Conservation (phyloP, 805 yeast genomes). For the Schwanniomyces pseudopolymorphus region DNA sequence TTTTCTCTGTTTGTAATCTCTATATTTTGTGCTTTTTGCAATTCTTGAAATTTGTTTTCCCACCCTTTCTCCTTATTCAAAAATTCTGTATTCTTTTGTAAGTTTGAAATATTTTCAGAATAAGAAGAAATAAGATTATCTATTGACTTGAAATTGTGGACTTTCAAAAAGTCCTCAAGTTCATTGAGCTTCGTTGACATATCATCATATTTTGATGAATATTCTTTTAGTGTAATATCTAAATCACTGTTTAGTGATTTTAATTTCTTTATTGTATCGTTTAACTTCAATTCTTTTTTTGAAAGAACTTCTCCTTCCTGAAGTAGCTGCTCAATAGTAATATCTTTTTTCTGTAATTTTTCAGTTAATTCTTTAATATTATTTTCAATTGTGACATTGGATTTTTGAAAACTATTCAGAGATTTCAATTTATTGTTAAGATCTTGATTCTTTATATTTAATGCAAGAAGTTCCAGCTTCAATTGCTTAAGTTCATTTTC, state of each 20-base stretch:
- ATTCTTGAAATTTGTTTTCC: conserved; percentile 25
- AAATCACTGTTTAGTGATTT: conserved; percentile 33
- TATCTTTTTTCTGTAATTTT: conserved; percentile 52
- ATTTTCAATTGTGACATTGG: conserved; percentile 2
- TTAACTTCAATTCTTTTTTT: conserved; percentile 65
- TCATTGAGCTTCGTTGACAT: conserved; percentile 36
- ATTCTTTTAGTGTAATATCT: conserved; percentile 28
- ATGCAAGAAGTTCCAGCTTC: background rate
- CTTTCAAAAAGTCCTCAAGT: conserved; percentile 30
- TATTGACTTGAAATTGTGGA: conserved; percentile 24
- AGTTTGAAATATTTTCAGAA: conserved; percentile 12
- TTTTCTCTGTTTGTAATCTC: conserved; percentile 21
- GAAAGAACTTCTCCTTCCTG: conserved; percentile 77
- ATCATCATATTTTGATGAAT: conserved; percentile 29
- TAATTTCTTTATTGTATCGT: conserved; percentile 64
- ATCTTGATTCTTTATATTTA: background rate
- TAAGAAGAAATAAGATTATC: conserved; percentile 25
- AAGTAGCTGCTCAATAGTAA: conserved; percentile 60
- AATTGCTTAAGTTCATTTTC: conserved; percentile 4
- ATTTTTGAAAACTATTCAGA: background rate
- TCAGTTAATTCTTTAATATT: conserved; percentile 17
- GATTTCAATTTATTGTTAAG: conserved; percentile 1
- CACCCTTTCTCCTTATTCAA: conserved; percentile 21
- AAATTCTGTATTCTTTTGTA: conserved; percentile 13
- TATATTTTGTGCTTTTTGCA: conserved; percentile 18